phyloP scores from a whole-genome alignment of 345 rosid genomes.

The Salix suchowensis region DNA sequence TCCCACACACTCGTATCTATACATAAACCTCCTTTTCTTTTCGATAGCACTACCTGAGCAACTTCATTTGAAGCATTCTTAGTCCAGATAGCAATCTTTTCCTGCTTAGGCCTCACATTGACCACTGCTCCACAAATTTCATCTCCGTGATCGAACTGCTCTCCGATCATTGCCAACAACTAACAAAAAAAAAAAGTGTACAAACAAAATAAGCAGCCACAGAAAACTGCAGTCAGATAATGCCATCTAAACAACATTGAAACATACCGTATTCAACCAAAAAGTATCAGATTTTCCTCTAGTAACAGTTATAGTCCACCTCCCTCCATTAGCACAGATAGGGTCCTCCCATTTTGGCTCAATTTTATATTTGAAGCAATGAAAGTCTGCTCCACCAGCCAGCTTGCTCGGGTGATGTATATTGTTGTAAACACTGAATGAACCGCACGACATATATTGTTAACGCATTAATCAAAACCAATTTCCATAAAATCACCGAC shows the following conservation, averaged over 20 bases:
- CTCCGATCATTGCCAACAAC: slow-evolving; percentile 79
- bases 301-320: slow-evolving; percentile 58
- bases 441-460: not conserved
- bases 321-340: slow-evolving; percentile 89
- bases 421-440: slow-evolving; percentile 74
- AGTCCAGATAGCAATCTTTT: slow-evolving; percentile 77
- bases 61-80: slow-evolving; percentile 85
- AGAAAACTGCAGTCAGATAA: no score
- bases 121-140: slow-evolving; percentile 95
- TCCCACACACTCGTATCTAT: not conserved
- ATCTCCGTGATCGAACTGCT: slow-evolving; percentile 88
- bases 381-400: slow-evolving; percentile 53
- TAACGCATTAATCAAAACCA: not conserved
- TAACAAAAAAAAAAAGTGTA: not conserved
- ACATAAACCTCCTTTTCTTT: not conserved
- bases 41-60: slow-evolving; percentile 57
- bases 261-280: slow-evolving; percentile 75
- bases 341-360: slow-evolving; percentile 99
- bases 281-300: slow-evolving; percentile 60
- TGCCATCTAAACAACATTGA: not conserved
- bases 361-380: slow-evolving; percentile 83
- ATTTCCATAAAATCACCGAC: not conserved
- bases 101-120: slow-evolving; percentile 60
- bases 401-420: slow-evolving; percentile 70
- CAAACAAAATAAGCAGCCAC: not conserved